Evolutionary conservation across 306 rosid genomes (phyloP).

Genomic region (Parietaria judaica): DNA sequence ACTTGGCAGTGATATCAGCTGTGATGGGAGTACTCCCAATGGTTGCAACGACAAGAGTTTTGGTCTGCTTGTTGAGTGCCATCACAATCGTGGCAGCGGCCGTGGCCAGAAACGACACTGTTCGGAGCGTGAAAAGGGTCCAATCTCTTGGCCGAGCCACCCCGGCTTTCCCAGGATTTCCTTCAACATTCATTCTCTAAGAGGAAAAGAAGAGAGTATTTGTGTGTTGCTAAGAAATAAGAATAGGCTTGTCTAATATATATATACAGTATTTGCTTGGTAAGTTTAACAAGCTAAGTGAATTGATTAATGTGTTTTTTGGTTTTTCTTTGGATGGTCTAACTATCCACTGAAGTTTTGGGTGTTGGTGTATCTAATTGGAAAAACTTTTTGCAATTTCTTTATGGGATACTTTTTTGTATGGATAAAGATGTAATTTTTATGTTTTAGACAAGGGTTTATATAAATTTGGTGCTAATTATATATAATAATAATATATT

Average conservation of each 20-base stretch:
- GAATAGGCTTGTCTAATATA: slow-evolving; percentile 11
- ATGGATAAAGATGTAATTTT: not conserved
- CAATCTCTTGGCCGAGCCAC: slow-evolving; percentile 16
- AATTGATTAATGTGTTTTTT: not conserved
- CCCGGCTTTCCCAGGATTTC: slow-evolving; percentile 25
- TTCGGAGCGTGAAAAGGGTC: slow-evolving; percentile 44
- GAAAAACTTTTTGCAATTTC: slow-evolving; percentile 13
- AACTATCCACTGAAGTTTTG: slow-evolving; percentile 31
- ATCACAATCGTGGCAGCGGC: slow-evolving; percentile 68
- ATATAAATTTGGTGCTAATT: too few relatives aligned
- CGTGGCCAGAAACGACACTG: slow-evolving; percentile 55
- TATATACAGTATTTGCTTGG: slow-evolving; percentile 27
- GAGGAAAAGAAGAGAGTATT: not conserved
- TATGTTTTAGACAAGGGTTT: too few relatives aligned
- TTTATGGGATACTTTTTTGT: not conserved
- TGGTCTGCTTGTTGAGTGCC: slow-evolving; percentile 71
- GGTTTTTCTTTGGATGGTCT: slow-evolving; percentile 42
- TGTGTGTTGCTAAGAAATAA: slow-evolving; percentile 1
- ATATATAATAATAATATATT: too few relatives aligned
- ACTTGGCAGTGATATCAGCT: slow-evolving; percentile 52
- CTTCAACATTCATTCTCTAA: slow-evolving; percentile 37
- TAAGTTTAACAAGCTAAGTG: slow-evolving; percentile 36
- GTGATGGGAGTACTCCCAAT: slow-evolving; percentile 47
- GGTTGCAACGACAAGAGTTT: slow-evolving; percentile 54
- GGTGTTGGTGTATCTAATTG: slow-evolving; percentile 42